Percentiles rank a stretch among this genome's conserved stretches.
These are phyloP conservation scores for Dryas alaskensis DNA, from an alignment of 306 rosid genomes.

Conservation along the genomic window DNA sequence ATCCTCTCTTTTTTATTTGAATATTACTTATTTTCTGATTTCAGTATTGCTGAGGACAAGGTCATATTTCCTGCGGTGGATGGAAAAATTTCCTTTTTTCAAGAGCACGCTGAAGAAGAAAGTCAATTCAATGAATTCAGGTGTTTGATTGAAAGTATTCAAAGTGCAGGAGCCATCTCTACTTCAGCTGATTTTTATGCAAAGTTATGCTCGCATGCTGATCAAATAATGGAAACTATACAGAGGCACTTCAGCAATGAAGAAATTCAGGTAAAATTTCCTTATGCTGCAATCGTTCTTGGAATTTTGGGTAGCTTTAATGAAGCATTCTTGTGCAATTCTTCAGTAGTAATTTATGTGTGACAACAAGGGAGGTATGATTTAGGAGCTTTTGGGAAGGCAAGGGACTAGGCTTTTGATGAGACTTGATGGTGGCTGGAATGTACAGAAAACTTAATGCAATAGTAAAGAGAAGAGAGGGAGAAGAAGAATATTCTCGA, in stretches of 20 bases:
- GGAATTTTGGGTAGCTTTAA: neutral
- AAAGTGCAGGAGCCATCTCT: conserved; percentile 76
- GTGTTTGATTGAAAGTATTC: conserved; percentile 81
- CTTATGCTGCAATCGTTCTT: conserved; percentile 19
- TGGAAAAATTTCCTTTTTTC: conserved; percentile 80
- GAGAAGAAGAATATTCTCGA: too few relatives aligned
- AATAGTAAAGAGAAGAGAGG: too few relatives aligned
- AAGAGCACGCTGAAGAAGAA: conserved; percentile 95
- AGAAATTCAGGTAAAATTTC: conserved; percentile 83
- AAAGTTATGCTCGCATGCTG: conserved; percentile 88
- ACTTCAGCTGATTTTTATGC: conserved; percentile 81
- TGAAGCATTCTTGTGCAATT: neutral
- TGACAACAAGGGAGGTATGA: neutral
- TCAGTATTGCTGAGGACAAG: conserved; percentile 98
- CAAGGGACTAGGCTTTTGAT: neutral
- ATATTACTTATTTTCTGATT: conserved; percentile 31
- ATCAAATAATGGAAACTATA: conserved; percentile 88
- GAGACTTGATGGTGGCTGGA: neutral
- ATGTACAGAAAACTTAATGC: neutral
- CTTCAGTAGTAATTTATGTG: neutral
- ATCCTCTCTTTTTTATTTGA: conserved; percentile 20
- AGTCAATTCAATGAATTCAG: conserved; percentile 91
- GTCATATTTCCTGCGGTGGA: conserved; percentile 96
- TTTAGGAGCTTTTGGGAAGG: neutral
- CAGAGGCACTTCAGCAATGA: conserved; percentile 83